phyloP scores from a whole-genome alignment of 2,329 filamentous ascomycete species.

The Nemania sp. region DNA sequence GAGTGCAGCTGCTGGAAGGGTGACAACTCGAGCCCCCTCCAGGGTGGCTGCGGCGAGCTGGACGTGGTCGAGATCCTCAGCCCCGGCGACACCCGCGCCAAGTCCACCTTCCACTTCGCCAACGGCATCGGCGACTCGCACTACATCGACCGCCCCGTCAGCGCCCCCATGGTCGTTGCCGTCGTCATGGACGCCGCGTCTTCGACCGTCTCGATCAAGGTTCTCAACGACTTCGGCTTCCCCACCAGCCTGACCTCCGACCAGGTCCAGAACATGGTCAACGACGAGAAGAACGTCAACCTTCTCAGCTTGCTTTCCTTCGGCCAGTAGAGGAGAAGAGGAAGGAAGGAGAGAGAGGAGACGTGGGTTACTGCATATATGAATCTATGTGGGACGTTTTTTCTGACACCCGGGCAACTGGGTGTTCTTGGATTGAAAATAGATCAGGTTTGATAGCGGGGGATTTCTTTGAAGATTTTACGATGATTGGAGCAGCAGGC shows the following conservation, averaged over 20 bases:
- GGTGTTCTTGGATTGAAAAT: conserved; percentile 15
- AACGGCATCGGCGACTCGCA: conserved; percentile 68
- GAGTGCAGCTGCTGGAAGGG: conserved; percentile 72
- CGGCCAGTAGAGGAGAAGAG: neutral
- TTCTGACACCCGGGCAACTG: neutral
- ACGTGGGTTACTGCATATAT: conserved; percentile 18
- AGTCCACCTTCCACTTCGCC: conserved; percentile 70
- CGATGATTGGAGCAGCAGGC: conserved; percentile 20
- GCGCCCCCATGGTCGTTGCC: conserved; percentile 63
- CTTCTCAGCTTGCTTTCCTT: conserved; percentile 39
- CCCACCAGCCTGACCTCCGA: conserved; percentile 43
- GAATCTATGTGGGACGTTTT: conserved; percentile 8
- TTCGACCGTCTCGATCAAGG: conserved; percentile 59
- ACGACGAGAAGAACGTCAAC: conserved; percentile 30
- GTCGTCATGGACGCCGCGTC: conserved; percentile 60
- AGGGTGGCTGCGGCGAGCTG: conserved; percentile 69
- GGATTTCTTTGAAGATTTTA: conserved; percentile 9
- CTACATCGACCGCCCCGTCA: conserved; percentile 69
- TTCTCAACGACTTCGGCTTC: conserved; percentile 50
- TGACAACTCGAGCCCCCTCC: conserved; percentile 34
- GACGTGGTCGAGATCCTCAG: conserved; percentile 75
- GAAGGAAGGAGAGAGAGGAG: neutral
- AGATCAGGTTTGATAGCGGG: conserved; percentile 5
- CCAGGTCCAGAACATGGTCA: conserved; percentile 41
- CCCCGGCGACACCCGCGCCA: conserved; percentile 65